These are phyloP conservation scores for Didymella arachidicola DNA, from an alignment of 2,329 filamentous ascomycete species.

Conservation along the genomic window DNA sequence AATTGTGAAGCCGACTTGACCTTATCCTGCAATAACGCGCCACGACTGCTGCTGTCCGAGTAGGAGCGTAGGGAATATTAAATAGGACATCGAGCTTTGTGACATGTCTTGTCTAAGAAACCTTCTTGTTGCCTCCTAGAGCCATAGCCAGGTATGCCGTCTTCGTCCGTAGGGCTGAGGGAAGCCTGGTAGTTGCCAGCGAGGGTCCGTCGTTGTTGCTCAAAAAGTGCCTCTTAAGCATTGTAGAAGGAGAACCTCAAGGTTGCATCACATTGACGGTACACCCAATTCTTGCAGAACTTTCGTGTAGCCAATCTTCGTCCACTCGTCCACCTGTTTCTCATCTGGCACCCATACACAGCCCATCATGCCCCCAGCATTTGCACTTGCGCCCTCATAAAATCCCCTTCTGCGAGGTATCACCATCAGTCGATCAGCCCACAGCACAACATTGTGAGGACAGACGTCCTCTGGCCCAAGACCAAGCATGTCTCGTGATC, in stretches of 20 bases:
- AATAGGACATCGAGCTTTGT: too few relatives aligned
- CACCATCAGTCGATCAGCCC: conserved; percentile 57
- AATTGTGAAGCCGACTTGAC: too few relatives aligned
- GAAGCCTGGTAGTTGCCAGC: too few relatives aligned
- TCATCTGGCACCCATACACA: conserved; percentile 51
- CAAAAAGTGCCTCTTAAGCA: not conserved
- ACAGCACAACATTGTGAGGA: conserved; percentile 59
- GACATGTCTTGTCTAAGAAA: too few relatives aligned
- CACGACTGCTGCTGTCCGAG: too few relatives aligned
- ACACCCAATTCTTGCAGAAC: conserved; percentile 52
- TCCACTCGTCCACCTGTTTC: conserved; percentile 51
- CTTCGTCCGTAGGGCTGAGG: too few relatives aligned
- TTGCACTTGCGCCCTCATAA: conserved; percentile 52
- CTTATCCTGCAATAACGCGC: too few relatives aligned
- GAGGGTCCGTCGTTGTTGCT: not conserved
- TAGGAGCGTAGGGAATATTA: too few relatives aligned
- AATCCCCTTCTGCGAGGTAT: conserved; percentile 54
- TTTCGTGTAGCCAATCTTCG: conserved; percentile 45
- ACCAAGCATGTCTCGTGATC: conserved; percentile 21
- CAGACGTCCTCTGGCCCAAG: conserved; percentile 35
- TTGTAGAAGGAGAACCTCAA: not conserved
- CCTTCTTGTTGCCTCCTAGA: too few relatives aligned
- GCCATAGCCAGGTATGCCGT: too few relatives aligned
- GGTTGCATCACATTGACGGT: not conserved
- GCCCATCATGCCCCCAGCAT: conserved; percentile 60